Evolutionary conservation across 805 yeast genomes (phyloP), one percentile per base, ranked within the genome.

Genomic region (Grigorovia transvaalensis): DNA sequence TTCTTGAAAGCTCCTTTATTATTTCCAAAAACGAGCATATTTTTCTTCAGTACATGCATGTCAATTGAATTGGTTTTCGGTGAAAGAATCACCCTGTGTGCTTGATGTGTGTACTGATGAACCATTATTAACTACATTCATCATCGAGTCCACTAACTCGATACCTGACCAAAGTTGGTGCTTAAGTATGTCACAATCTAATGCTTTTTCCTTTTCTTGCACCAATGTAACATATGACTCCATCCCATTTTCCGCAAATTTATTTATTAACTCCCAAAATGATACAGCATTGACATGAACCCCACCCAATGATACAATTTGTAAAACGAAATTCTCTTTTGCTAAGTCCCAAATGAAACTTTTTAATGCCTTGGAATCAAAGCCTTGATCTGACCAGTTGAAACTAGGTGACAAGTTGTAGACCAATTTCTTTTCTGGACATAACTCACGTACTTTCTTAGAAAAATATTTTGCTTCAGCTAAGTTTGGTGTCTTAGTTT

Each of bases 141-240:
- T 62, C 18, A 77, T 62, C 11, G 72, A 66, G 56, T 79, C 83
- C 33, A 72, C 62, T 57, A 77, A 77, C 57, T 75, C 74, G n/a
- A 80, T 80, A 7, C 84, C 84, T 4, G 81, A 76, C 84, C 84
- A 79, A 55, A 73, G 75, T 60, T 79, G 84, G 57, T 79, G 84
- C 9, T 81, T 80, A 56, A 79, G 65, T 2, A 79, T 74, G 57
- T 79, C 84, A 55, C 80, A 74, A 2, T 70, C 68, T 5, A 69
- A 54, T 18, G 65, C 72, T 55, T 68, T 71, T 59, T 80, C 83
- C 51, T 65, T 65, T 20, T 63, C 61, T 64, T 79, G 84, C 4
- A 79, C 78, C 19, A 71, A 57, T 15, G 76, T 75, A 15, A 79
- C 82, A 56, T 79, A 79, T 0, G 83, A 82, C 56, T 71, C 68